Base-by-base conservation (phyloP, 108 stramenopile species). In the Cyclotella sp. region DNA sequence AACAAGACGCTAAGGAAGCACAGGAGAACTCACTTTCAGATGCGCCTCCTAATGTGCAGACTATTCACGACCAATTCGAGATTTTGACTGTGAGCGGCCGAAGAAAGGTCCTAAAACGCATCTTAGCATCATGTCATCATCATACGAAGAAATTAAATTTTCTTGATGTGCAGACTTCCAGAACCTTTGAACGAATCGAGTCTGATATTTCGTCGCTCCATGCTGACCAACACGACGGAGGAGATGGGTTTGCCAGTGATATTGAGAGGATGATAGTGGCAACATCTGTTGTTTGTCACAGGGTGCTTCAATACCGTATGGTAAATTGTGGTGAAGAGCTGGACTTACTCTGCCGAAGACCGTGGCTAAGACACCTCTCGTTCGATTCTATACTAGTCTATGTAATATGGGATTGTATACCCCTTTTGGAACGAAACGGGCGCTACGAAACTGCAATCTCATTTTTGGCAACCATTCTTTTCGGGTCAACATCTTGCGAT, bases 341-440 rank as follows among this genome's bases (percentile, higher is more conserved):
- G 44, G 9, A 13, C 16, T 42, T 44, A 3, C 73, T 83, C 10
- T 12, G 47, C 0, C 30, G 29, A 28, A 57, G 86, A 62, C 92
- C 92, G 42, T 95, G 94, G 94, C 84, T 95, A 15, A 78, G 94
- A 42, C 94, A 95, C 57, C 34, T 95, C 68, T 76, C 79, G n/a
- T 88, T 88, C 82, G 94, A 95, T 73, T 84, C 87, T 11, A 85
- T 87, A 34, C 49, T 93, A 21, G 76, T 89, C 9, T 95, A 90
- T 70, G 49, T 89, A 12, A 58, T 91, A 7, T 95, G 94, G 94
- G 94, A 95, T 68, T 69, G 79, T 16, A 84, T 92, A 15, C 85
- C 85, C 0, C 75, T 89, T 47, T 57, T 95, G 18, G 94, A 95
- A 63, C 77, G 84, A 7, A 76, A 81, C 14, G 87, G 84, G n/a